phyloP scores from a whole-genome alignment of 805 yeast genomes.

The Candida namnaoensis region DNA sequence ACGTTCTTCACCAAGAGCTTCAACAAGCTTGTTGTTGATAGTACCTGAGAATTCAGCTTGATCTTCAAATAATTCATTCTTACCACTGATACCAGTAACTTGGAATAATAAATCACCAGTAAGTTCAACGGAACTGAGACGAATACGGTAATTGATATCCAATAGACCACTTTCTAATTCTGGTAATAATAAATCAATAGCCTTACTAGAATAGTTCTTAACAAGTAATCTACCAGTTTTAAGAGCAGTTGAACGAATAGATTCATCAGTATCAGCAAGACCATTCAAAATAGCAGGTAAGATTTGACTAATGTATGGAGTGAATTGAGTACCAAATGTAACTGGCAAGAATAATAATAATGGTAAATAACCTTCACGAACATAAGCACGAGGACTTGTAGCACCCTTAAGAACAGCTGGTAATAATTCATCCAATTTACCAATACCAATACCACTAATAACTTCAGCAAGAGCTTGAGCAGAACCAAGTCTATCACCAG shows the following conservation, averaged over 20 bases:
- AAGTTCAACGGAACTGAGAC: constrained; percentile 89
- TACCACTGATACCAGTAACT: constrained; percentile 83
- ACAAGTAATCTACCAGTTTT: constrained; percentile 91
- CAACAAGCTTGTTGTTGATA: constrained; percentile 57
- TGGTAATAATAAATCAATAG: constrained; percentile 88
- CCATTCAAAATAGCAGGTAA: constrained; percentile 92
- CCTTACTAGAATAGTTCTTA: constrained; percentile 82
- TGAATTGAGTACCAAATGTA: constrained; percentile 84
- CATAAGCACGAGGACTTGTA: constrained; percentile 51
- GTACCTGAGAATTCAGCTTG: constrained; percentile 37
- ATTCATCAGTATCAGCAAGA: constrained; percentile 83
- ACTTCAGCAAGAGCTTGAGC: constrained; percentile 97
- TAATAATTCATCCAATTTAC: constrained; percentile 80
- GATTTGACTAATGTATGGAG: constrained; percentile 78
- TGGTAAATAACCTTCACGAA: constrained; percentile 92
- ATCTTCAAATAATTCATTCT: constrained; percentile 57
- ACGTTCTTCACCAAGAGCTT: constrained; percentile 78
- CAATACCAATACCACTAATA: constrained; percentile 81
- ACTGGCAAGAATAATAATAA: constrained; percentile 84
- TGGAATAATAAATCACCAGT: constrained; percentile 93
- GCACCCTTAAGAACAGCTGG: constrained; percentile 75
- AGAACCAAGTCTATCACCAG: constrained; percentile 92
- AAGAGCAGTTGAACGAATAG: constrained; percentile 79
- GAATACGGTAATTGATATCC: constrained; percentile 74
- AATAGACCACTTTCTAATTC: constrained; percentile 87